phyloP scores from a whole-genome alignment of 2,329 filamentous ascomycete genomes.

The Aplosporella prunicola region DNA sequence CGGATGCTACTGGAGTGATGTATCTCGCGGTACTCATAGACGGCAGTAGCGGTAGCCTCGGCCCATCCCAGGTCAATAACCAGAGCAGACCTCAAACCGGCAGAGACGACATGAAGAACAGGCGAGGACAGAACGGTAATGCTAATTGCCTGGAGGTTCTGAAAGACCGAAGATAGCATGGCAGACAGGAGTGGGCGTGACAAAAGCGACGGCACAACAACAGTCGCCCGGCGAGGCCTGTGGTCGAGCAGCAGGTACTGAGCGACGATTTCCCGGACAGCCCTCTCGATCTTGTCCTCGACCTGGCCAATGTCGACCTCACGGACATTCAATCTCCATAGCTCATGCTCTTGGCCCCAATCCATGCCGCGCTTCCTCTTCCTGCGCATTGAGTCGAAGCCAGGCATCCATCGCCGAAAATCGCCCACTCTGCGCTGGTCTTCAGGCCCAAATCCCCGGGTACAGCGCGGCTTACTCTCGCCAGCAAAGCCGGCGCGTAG shows the following conservation, averaged over 20 bases:
- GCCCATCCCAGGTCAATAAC: slow-evolving; percentile 89
- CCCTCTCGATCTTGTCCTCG: slow-evolving; percentile 77
- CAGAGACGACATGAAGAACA: slow-evolving; percentile 63
- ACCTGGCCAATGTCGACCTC: slow-evolving; percentile 68
- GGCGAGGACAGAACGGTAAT: slow-evolving; percentile 73
- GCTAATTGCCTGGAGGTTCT: slow-evolving; percentile 66
- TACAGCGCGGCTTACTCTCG: slow-evolving; percentile 64
- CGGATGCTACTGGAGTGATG: slow-evolving; percentile 59
- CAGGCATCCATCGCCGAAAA: slow-evolving; percentile 60
- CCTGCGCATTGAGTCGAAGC: slow-evolving; percentile 41
- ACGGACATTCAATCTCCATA: slow-evolving; percentile 71
- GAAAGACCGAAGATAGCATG: slow-evolving; percentile 69
- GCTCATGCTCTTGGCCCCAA: slow-evolving; percentile 58
- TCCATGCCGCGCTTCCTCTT: slow-evolving; percentile 37
- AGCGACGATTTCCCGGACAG: slow-evolving; percentile 70
- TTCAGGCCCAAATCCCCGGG: slow-evolving; percentile 63
- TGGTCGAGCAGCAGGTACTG: slow-evolving; percentile 65
- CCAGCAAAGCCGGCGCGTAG: slow-evolving; percentile 80
- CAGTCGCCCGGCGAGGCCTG: slow-evolving; percentile 61
- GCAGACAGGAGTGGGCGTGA: slow-evolving; percentile 70
- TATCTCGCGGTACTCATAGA: slow-evolving; percentile 87
- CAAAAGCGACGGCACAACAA: slow-evolving; percentile 68
- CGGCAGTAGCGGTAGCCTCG: slow-evolving; percentile 73
- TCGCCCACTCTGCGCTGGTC: slow-evolving; percentile 71
- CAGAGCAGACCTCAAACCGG: slow-evolving; percentile 75